A percentile compares a stretch with the other conserved stretches of the same genome.
phyloP scores from a whole-genome alignment of 1,284 basidiomycete species.

The Pyrrhoderma noxium region DNA sequence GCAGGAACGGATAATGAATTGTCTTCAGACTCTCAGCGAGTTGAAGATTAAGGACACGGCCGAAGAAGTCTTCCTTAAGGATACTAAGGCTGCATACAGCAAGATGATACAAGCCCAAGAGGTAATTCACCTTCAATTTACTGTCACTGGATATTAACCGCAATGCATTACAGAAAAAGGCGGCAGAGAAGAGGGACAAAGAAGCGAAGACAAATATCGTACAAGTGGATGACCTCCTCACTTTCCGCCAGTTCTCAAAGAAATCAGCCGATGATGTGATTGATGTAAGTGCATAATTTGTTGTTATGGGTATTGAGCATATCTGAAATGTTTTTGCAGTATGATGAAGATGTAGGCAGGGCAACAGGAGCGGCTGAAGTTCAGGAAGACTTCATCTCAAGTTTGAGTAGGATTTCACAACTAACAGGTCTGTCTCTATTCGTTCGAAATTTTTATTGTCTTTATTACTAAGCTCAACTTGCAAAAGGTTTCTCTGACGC shows the following conservation, averaged over 20 bases:
- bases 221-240: slow-evolving; percentile 90
- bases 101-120: slow-evolving; percentile 94
- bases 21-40: slow-evolving; percentile 88
- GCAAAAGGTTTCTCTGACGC: slow-evolving; percentile 89
- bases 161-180: slow-evolving; percentile 69
- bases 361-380: slow-evolving; percentile 84
- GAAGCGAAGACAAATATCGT: slow-evolving; percentile 72
- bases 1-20: slow-evolving; percentile 93
- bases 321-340: slow-evolving; percentile 48
- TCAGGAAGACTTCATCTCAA: slow-evolving; percentile 94
- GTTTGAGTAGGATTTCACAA: slow-evolving; percentile 91
- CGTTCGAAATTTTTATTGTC: too few relatives aligned
- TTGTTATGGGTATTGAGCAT: too few relatives aligned
- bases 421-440: slow-evolving; percentile 73
- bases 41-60: slow-evolving; percentile 56
- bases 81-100: slow-evolving; percentile 89
- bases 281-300: slow-evolving; percentile 51
- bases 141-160: slow-evolving; percentile 6
- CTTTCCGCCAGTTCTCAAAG: slow-evolving; percentile 93
- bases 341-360: slow-evolving; percentile 81
- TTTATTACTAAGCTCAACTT: too few relatives aligned
- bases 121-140: slow-evolving; percentile 34
- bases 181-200: slow-evolving; percentile 79
- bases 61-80: slow-evolving; percentile 84
- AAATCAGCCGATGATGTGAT: slow-evolving; percentile 76